A percentile compares a stretch with the other conserved stretches of the same genome.
Evolutionary conservation across 768 basidiomycete genomes (phyloP).

Genomic region (Podaxis mareebaensis): DNA sequence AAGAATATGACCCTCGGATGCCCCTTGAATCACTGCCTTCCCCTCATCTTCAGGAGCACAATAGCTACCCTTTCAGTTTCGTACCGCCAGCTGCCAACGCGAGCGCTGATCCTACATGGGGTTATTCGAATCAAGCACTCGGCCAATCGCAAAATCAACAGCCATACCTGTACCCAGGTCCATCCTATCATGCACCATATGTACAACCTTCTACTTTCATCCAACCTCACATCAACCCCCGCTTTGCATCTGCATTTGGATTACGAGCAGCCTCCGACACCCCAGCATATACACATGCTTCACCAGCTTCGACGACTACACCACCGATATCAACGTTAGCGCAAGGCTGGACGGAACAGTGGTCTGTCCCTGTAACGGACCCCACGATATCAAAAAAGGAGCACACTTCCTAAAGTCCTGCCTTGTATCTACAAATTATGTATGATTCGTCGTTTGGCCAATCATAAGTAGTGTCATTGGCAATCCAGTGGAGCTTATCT

Average conservation of each 20-base stretch:
- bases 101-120: constrained; percentile 5
- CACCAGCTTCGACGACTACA: constrained; percentile 13
- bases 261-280: constrained; percentile 24
- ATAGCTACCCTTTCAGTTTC: neutral
- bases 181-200: constrained; percentile 2
- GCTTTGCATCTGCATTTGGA: constrained; percentile 70
- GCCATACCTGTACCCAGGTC: constrained; percentile 6
- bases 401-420: neutral
- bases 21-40: constrained; percentile 2
- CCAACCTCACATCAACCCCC: constrained; percentile 86
- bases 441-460: neutral
- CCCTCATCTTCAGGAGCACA: constrained; percentile 9
- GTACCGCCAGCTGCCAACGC: neutral
- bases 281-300: constrained; percentile 2
- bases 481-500: neutral
- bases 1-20: constrained; percentile 16
- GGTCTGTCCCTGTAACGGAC: constrained; percentile 33
- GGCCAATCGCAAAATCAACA: constrained; percentile 7
- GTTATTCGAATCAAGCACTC: neutral
- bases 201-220: constrained; percentile 31
- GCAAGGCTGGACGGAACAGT: constrained; percentile 37
- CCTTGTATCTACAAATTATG: neutral
- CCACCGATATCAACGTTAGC: constrained; percentile 4
- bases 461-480: neutral
- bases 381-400: constrained; percentile 24